Evolutionary conservation across 345 rosid genomes (phyloP).

Genomic region (Populus deltoides): DNA sequence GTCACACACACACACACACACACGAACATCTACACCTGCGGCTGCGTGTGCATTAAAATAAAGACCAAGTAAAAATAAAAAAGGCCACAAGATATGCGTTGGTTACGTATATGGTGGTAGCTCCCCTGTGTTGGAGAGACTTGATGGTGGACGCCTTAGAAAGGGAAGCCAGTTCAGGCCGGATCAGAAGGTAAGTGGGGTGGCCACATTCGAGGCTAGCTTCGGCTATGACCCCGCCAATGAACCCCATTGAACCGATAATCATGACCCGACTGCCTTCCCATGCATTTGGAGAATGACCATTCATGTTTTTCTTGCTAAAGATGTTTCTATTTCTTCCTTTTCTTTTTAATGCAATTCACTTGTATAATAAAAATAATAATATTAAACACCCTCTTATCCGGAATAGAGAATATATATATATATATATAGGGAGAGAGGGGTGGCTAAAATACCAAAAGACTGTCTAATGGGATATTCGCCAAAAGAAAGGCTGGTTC

Average conservation of each 20-base stretch:
- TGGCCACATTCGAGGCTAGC: constrained; percentile 33
- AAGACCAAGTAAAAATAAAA: no score
- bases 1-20: neutral
- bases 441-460: no score
- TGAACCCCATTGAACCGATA: constrained; percentile 33
- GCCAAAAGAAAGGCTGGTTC: no score
- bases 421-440: no score
- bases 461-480: no score
- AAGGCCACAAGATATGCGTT: neutral
- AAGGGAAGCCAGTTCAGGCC: neutral
- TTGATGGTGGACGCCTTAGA: constrained; percentile 17
- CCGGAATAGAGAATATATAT: no score
- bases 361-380: no score
- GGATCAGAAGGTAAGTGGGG: constrained; percentile 25
- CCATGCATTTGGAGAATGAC: neutral
- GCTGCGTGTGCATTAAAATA: no score
- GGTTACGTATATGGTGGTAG: constrained; percentile 17
- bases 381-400: no score
- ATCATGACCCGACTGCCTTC: constrained; percentile 11
- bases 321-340: neutral
- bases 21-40: no score
- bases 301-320: constrained; percentile 4
- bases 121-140: constrained; percentile 27
- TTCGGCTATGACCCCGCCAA: constrained; percentile 31
- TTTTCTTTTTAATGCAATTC: neutral